Evolutionary conservation across 306 rosid genomes (phyloP), one percentile per base, ranked within the genome.

Genomic region (Lathyrus aphaca): DNA sequence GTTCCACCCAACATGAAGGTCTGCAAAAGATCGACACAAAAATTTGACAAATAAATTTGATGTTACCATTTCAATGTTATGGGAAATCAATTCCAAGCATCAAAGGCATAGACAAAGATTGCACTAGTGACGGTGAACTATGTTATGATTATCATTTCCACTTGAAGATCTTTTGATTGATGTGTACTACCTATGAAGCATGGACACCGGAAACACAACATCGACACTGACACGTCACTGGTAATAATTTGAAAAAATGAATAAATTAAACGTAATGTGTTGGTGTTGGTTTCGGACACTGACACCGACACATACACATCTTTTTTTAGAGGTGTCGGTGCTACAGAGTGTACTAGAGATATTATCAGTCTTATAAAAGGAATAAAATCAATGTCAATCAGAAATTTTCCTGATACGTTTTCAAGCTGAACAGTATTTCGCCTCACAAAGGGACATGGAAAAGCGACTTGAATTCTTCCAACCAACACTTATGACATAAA

Each of bases 1-100:
- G 97, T 43, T 88, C 95, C 58, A 46, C 87, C 95, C 97, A 91
- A 80, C 97, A 91, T 15, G 86, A 86, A 43, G 97, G 97, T 77
- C 97, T 90, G 85, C 62, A 63, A 58, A 74, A 55, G 37, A 71
- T 71, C 44, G 73, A 83, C 38, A 12, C 38, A 54, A 25, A 64
- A 68, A 46, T 46, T 23, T 17, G 37, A 73, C 63, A 23, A 35
- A 7, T 66, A 17, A 76, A 18, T 40, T 19, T 64, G 56, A 19
- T 27, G 19, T 70, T 27, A 6, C 12, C 30, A 48, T 37, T 49
- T 49, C 45, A 32, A 25, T 42, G 25, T n/a, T 16, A 57, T 8
- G 6, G 5, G 63, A 67, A 38, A 58, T 76, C 29, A 37, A 19
- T 38, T 9, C 37, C 74, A 69, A 77, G 65, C 16, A 46, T 74